Evolutionary conservation across 2,329 filamentous ascomycete genomes (phyloP), one percentile per base, ranked within the genome.

Genomic region (Ophiostoma sp.): DNA sequence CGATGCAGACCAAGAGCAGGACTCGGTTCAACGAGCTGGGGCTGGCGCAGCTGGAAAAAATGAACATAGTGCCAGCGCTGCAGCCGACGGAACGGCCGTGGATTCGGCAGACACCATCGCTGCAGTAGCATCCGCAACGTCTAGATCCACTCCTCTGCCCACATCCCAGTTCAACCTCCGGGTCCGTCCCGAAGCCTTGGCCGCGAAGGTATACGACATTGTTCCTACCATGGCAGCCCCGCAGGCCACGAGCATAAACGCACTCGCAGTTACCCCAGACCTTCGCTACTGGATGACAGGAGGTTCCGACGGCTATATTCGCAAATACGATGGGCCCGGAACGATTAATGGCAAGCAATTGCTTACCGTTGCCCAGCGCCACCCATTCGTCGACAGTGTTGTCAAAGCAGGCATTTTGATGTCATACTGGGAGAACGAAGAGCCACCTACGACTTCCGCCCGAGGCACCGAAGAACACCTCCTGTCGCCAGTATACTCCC

Each of bases 361-460:
- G 70, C 81, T 99, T 74, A 99, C 95, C 0, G 95, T 99, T 5
- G 95, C 95, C 44, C 95, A 99, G 80, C 85, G 91, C 65, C 95
- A 99, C 76, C 95, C 95, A 0, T 99, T 98, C 74, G 95, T 99
- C 55, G 95, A 99, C 76, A 97, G 92, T 74, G 95, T 99, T 60
- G 92, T 92, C 68, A 99, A 99, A 78, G 93, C 94, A 2, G 95
- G 93, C 1, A 91, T 97, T 5, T 80, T 98, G 65, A 89, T 97
- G 85, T 96, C 91, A 66, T 99, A 99, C 77, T 99, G 95, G 95
- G 95, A 97, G 77, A 99, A 98, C 74, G 93, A 97, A 76, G 94
- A 99, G 76, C 86, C 87, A 2, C 72, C 79, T 2, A 66, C 76
- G 75, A 0, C 77, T 79, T 0, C 73, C 65, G 64, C 77, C 78